Conservation (phyloP, 23 red algal genomes). For the Gracilaria domingensis region DNA sequence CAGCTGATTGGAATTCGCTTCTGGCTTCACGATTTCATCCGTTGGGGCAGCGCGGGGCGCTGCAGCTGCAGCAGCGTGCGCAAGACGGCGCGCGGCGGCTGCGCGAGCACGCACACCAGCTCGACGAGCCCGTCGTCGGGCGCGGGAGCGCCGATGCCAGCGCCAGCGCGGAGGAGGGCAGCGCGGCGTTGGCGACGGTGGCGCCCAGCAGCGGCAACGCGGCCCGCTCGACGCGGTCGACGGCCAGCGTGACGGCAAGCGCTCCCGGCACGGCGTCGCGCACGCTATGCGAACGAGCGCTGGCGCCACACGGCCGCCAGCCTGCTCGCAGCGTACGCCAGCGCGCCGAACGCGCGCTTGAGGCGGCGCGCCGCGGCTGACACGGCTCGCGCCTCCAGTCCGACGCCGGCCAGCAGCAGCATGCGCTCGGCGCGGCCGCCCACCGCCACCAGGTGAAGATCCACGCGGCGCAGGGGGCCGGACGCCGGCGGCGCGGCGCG, state of each 20-base stretch:
- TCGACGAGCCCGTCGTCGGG: conserved; percentile 84
- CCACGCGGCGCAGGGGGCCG: conserved; percentile 33
- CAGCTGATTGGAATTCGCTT: too few relatives aligned
- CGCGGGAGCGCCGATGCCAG: conserved; percentile 52
- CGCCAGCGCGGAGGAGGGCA: conserved; percentile 60
- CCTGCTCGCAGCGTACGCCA: too few relatives aligned
- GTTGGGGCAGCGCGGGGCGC: conserved; percentile 34
- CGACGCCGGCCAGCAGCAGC: conserved; percentile 64
- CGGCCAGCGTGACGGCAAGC: too few relatives aligned
- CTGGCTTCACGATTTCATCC: too few relatives aligned
- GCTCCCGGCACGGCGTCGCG: too few relatives aligned
- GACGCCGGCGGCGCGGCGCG: conserved; percentile 30
- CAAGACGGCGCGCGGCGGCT: conserved; percentile 21
- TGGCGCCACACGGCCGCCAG: too few relatives aligned
- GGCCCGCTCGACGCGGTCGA: too few relatives aligned
- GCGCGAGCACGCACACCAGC: conserved; percentile 43
- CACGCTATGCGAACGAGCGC: too few relatives aligned
- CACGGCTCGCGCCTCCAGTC: conserved; percentile 67
- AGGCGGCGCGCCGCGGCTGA: conserved; percentile 47
- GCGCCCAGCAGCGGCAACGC: conserved; percentile 40
- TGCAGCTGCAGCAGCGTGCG: conserved; percentile 61
- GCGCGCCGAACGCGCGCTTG: conserved; percentile 44
- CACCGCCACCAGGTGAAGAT: conserved; percentile 8
- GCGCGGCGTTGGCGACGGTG: conserved; percentile 75
- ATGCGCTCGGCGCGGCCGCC: not conserved